These are phyloP conservation scores for Wickerhamomyces xylosicus DNA, from an alignment of 805 yeast genomes.

Conservation along the genomic window DNA sequence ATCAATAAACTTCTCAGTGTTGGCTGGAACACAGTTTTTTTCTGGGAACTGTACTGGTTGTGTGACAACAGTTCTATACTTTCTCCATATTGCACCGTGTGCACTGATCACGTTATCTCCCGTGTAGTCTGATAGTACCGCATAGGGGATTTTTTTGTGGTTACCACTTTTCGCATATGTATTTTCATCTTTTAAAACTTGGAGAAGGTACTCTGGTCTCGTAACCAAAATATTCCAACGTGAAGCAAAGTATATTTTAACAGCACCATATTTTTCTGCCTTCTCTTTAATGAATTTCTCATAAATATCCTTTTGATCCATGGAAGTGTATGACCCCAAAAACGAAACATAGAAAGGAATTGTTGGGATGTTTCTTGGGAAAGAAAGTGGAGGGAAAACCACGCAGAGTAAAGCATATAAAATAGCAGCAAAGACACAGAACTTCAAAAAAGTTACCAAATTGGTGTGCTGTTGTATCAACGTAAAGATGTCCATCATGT, in stretches of 20 bases:
- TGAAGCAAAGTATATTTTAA: constrained; percentile 47
- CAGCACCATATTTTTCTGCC: constrained; percentile 45
- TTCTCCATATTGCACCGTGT: constrained; percentile 41
- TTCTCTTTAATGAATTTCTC: constrained; percentile 30
- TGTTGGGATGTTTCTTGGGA: constrained; percentile 46
- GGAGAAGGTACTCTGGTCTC: constrained; percentile 34
- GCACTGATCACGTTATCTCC: constrained; percentile 56
- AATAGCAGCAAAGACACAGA: too few relatives aligned
- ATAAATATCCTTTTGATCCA: constrained; percentile 41
- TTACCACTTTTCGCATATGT: constrained; percentile 50
- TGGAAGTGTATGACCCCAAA: constrained; percentile 28
- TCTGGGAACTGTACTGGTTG: constrained; percentile 42
- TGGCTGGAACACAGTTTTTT: constrained; percentile 25
- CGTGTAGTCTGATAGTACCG: constrained; percentile 43
- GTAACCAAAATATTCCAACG: constrained; percentile 50
- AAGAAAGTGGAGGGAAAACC: constrained; percentile 36
- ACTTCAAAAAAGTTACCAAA: too few relatives aligned
- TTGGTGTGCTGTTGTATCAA: too few relatives aligned
- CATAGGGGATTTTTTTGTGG: constrained; percentile 44
- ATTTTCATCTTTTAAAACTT: constrained; percentile 37
- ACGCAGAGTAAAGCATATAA: too few relatives aligned
- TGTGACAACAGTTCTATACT: constrained; percentile 34
- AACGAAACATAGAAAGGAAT: constrained; percentile 52
- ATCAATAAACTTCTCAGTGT: constrained; percentile 25
- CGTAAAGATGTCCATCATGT: too few relatives aligned